phyloP scores from a whole-genome alignment of 164 flowering plant species.

The Buxus sempervirens region DNA sequence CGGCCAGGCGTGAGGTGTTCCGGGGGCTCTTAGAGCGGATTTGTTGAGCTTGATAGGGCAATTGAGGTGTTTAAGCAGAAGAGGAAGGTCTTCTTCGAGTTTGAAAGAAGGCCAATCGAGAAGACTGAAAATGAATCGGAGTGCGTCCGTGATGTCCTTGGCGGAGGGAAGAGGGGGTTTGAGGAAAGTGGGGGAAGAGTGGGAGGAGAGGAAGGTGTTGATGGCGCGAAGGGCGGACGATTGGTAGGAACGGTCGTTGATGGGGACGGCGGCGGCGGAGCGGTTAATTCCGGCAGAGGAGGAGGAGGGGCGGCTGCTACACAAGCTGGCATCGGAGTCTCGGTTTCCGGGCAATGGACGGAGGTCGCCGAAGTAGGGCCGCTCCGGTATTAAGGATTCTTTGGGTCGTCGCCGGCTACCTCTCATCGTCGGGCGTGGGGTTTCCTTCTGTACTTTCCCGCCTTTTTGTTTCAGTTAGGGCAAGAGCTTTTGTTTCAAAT shows the following conservation, averaged over 20 bases:
- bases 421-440: slow-evolving; percentile 21
- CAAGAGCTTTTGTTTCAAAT: no score
- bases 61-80: slow-evolving; percentile 43
- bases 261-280: slow-evolving; percentile 24
- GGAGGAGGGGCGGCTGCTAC: slow-evolving; percentile 52
- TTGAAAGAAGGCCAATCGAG: slow-evolving; percentile 41
- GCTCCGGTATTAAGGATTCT: slow-evolving; percentile 6
- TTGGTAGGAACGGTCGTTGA: slow-evolving; percentile 56
- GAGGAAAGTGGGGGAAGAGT: slow-evolving; percentile 38
- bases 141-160: slow-evolving; percentile 54
- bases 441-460: no score
- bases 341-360: slow-evolving; percentile 26
- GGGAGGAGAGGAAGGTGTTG: slow-evolving; percentile 59
- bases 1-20: slow-evolving; percentile 84
- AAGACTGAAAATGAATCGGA: slow-evolving; percentile 41
- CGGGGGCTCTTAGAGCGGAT: slow-evolving; percentile 65
- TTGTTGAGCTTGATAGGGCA: slow-evolving; percentile 72
- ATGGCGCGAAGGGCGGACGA: slow-evolving; percentile 50
- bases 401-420: slow-evolving; percentile 17
- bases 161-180: slow-evolving; percentile 60
- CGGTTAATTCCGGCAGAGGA: slow-evolving; percentile 23
- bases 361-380: slow-evolving; percentile 15
- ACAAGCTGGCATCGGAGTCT: slow-evolving; percentile 62
- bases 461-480: no score
- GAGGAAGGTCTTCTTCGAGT: slow-evolving; percentile 63